Evolutionary conservation across 345 rosid species (phyloP).

Genomic region (Excoecaria agallocha): DNA sequence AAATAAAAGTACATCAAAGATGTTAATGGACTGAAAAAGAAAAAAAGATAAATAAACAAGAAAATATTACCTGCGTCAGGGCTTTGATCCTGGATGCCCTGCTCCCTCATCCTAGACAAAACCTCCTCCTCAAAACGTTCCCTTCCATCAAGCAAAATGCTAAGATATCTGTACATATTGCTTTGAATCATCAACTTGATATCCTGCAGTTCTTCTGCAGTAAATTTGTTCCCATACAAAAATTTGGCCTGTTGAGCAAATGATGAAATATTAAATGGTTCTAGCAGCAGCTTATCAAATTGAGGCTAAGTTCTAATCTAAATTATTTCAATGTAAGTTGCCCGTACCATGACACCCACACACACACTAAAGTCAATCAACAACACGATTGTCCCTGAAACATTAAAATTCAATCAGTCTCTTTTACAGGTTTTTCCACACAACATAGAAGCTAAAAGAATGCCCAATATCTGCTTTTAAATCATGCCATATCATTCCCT

Average conservation of each 20-base stretch:
- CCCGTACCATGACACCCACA: not conserved
- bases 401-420: not conserved
- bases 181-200: constrained; percentile 97
- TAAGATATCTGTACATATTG: constrained; percentile 89
- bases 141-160: constrained; percentile 91
- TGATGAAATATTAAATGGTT: constrained; percentile 7
- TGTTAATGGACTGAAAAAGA: not conserved
- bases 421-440: not conserved
- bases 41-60: not conserved
- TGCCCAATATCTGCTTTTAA: not conserved
- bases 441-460: not conserved
- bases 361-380: not conserved
- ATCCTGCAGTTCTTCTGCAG: constrained; percentile 72
- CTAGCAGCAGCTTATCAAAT: not conserved
- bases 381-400: not conserved
- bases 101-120: constrained; percentile 42
- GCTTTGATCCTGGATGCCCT: constrained; percentile 40
- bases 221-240: constrained; percentile 84
- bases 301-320: constrained; percentile 4
- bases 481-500: not conserved
- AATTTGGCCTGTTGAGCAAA: constrained; percentile 74
- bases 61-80: constrained; percentile 47
- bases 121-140: constrained; percentile 98
- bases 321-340: not conserved
- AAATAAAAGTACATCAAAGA: not conserved